Conservation (phyloP, 2,329 filamentous ascomycete genomes). For the Pseudophaeomoniella oleicola region DNA sequence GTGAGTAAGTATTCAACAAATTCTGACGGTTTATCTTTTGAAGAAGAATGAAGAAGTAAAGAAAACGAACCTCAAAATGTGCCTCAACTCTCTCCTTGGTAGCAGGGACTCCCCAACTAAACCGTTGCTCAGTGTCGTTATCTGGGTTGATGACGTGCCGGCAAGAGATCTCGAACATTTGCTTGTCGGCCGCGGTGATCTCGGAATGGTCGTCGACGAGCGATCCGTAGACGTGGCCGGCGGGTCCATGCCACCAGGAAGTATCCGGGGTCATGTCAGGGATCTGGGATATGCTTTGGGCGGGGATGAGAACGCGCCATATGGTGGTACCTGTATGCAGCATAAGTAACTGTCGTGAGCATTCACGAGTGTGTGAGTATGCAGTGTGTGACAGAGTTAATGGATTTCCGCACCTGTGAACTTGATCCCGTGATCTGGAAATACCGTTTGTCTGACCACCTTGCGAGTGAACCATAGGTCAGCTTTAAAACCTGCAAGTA, state of each 20-base stretch:
- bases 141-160: conserved; percentile 18
- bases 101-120: conserved; percentile 11
- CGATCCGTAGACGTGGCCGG: conserved; percentile 27
- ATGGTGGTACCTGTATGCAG: conserved; percentile 34
- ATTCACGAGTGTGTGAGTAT: conserved; percentile 13
- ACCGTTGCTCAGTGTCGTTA: conserved; percentile 6
- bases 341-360: too few relatives aligned
- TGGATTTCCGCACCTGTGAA: conserved; percentile 29
- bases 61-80: conserved; percentile 19
- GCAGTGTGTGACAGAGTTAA: conserved; percentile 9
- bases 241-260: conserved; percentile 30
- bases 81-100: conserved; percentile 13
- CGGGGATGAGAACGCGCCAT: conserved; percentile 29
- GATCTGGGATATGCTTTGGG: conserved; percentile 18
- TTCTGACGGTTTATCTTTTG: too few relatives aligned
- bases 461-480: conserved; percentile 8
- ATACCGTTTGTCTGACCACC: conserved; percentile 27
- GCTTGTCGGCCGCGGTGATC: conserved; percentile 9
- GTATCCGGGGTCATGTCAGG: conserved; percentile 18
- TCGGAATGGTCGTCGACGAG: conserved; percentile 20
- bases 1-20: too few relatives aligned
- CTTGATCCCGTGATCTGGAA: conserved; percentile 27
- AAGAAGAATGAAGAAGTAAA: neutral
- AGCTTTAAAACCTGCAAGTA: too few relatives aligned
- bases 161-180: conserved; percentile 24